Base-by-base conservation (phyloP, 257 asterid species). In the Perilla frutescens region DNA sequence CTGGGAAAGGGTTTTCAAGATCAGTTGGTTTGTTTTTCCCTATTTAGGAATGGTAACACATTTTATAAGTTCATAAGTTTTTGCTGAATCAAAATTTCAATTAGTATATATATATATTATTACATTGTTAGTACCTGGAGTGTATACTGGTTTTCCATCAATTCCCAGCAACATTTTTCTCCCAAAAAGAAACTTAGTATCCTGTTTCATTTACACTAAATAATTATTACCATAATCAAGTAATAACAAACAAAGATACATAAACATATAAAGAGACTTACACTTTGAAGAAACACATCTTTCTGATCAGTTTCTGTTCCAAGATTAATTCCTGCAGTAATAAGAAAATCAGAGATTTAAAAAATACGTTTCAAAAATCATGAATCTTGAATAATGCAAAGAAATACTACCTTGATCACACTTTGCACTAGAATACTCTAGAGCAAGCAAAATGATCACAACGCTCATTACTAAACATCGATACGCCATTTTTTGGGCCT, bases 351-450 rank as follows among this genome's bases (percentile, higher is more conserved):
- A 41, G 45, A 41, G 2, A 41, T 41, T 41, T 41, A 44, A 60
- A 37, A 55, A 31, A 31, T 29, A 0, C 8, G 4, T 32, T 20
- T 20, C 26, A 4, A 56, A 26, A 26, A 67, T 43, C 40, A 12
- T 29, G 44, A 54, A 66, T 50, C 62, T 70, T 75, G 75, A 69
- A 65, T 49, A 51, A 66, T 10, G 29, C 5, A 8, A 51, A 40
- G 61, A 12, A 66, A 41, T 77, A 84, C 89, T 77, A 84, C 89
- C 85, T 85, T 77, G 81, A 50, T 72, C 62, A 70, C 69, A 88
- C 70, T 70, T 51, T 59, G 90, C 87, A 77, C 53, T 63, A 54
- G 84, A 77, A 74, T 26, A 61, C 41, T 77, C 76, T 4, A 82
- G 61, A 55, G 84, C 85, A 67, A 82, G 83, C 68, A 80, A 65